Conservation (phyloP, 2,329 filamentous ascomycete genomes). For the Fusarium incarnatum region DNA sequence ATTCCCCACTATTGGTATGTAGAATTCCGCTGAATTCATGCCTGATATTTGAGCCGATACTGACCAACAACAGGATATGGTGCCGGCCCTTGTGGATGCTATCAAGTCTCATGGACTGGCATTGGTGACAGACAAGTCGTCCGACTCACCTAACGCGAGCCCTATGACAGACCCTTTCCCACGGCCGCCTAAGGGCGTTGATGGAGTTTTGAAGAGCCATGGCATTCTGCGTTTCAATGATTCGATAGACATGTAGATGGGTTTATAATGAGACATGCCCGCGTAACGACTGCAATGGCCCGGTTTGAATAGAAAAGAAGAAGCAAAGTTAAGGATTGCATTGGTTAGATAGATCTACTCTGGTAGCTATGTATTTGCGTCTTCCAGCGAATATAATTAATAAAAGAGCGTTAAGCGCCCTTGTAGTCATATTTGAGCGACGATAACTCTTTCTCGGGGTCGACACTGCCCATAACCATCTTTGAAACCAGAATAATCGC, state of each 20-base stretch:
- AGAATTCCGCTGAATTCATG: background rate
- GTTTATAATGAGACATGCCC: constrained; percentile 41
- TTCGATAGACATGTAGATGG: constrained; percentile 75
- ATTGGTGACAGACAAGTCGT: constrained; percentile 87
- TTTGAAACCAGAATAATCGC: constrained; percentile 70
- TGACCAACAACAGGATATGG: constrained; percentile 75
- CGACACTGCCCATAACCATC: constrained; percentile 74
- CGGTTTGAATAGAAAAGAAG: constrained; percentile 38
- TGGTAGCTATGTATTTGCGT: constrained; percentile 1
- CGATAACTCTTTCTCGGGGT: constrained; percentile 73
- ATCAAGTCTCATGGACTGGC: constrained; percentile 96
- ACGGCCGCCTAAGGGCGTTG: constrained; percentile 81
- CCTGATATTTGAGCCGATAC: background rate
- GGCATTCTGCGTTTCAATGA: constrained; percentile 94
- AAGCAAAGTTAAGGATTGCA: constrained; percentile 7
- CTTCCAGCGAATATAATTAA: background rate
- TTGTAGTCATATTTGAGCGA: constrained; percentile 74
- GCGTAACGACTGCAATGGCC: constrained; percentile 28
- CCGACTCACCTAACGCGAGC: constrained; percentile 60
- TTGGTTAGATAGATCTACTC: constrained; percentile 22
- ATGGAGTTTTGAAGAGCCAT: constrained; percentile 86
- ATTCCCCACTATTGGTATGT: constrained; percentile 84
- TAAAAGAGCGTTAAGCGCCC: constrained; percentile 64
- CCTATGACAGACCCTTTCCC: constrained; percentile 63
- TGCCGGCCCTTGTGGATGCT: constrained; percentile 89